Evolutionary conservation across 2,329 filamentous ascomycete species (phyloP).

Genomic region (Monosporascus sp.): DNA sequence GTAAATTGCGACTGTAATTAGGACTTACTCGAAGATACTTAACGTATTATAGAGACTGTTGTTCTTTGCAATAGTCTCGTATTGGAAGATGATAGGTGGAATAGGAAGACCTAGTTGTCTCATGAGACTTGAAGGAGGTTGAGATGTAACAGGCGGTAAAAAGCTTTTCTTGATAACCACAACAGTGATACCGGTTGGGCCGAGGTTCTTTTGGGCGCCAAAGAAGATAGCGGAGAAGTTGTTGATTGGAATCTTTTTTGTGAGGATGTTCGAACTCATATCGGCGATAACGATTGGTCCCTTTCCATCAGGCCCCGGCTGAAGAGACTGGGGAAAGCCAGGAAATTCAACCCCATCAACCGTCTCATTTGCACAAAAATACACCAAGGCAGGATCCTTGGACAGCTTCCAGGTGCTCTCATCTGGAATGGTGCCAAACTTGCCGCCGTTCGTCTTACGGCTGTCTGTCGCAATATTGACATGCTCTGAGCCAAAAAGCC

Average conservation of each 20-base stretch:
- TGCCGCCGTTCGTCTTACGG: constrained; percentile 57
- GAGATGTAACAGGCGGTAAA: constrained; percentile 60
- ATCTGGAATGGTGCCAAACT: constrained; percentile 79
- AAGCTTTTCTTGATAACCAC: constrained; percentile 78
- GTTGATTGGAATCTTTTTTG: constrained; percentile 66
- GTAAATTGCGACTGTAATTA: not conserved
- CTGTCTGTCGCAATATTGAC: constrained; percentile 76
- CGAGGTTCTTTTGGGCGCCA: constrained; percentile 92
- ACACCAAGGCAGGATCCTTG: constrained; percentile 66
- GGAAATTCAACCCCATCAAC: constrained; percentile 90
- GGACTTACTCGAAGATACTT: constrained; percentile 81
- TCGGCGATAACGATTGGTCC: constrained; percentile 80
- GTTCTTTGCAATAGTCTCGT: constrained; percentile 82
- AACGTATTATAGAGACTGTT: constrained; percentile 95
- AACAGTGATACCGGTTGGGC: constrained; percentile 79
- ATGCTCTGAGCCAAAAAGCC: constrained; percentile 70
- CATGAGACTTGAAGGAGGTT: constrained; percentile 64
- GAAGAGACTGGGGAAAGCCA: constrained; percentile 58
- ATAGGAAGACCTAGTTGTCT: constrained; percentile 71
- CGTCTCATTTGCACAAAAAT: constrained; percentile 92
- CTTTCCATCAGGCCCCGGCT: constrained; percentile 46
- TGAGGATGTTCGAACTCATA: constrained; percentile 93
- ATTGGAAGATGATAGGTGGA: constrained; percentile 74
- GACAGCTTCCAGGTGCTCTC: constrained; percentile 73
- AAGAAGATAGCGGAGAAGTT: constrained; percentile 87